Evolutionary conservation across 2,329 filamentous ascomycete genomes (phyloP), one percentile per base, ranked within the genome.

Genomic region (Fusarium ambrosium): DNA sequence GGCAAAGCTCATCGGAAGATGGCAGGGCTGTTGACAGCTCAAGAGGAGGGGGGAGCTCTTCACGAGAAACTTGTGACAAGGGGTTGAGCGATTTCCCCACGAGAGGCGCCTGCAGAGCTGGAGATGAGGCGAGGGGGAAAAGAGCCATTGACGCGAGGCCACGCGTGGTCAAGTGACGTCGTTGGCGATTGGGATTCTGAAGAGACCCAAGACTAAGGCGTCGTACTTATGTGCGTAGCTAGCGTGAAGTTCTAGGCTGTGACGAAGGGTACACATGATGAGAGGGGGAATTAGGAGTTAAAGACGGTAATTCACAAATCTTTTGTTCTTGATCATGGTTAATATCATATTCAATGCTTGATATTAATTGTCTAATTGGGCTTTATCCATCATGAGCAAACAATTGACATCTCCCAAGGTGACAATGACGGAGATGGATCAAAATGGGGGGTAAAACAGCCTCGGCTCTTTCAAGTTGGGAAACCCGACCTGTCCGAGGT

Each of bases 381-480:
- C 16, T 18, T 10, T 32, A 9, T 20, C 20, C 39, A 36, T 29
- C 27, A 22, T 45, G 41, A 4, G 24, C 59, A 20, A 65, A 36
- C 22, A 45, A 56, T 41, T 62, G 43, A 3, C 14, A 32, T 34
- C 27, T 16, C 37, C 24, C 20, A 24, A 56, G 24, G 20, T 32
- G 22, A 39, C 34, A 20, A 27, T 29, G 56, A 29, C 13, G 45
- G 27, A 27, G 48, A 64, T 32, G 36, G 27, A 36, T 6, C 8
- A 45, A 65, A 32, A 58, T 34, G 59, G 48, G 41, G 51, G 63
- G 48, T 10, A 29, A 58, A 48, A 48, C 53, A 63, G 70, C 75
- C 75, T 77, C 75, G 75, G 75, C 48, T 76, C 55, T 66, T 74
- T 69, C 55, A 32, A 51, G 51, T 24, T 60, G 39, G 56, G 62